phyloP scores from a whole-genome alignment of 73 alveolate genomes.

The Blepharisma stoltei region DNA sequence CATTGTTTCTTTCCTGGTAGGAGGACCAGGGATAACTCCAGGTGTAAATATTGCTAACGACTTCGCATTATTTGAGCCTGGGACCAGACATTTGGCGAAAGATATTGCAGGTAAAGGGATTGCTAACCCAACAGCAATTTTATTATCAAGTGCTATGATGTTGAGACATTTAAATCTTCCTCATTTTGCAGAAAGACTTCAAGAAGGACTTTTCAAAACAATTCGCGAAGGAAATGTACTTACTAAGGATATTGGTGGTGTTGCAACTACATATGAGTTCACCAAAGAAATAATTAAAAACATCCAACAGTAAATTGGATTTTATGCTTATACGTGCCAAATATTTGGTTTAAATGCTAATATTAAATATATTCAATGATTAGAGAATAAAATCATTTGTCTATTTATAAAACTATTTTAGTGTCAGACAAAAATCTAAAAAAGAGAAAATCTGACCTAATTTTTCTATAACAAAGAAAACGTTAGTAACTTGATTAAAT shows the following conservation, averaged over 20 bases:
- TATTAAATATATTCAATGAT: too few species aligned
- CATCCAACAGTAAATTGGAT: neutral
- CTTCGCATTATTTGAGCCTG: constrained; percentile 58
- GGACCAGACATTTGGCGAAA: constrained; percentile 64
- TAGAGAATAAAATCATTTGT: too few species aligned
- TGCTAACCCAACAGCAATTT: constrained; percentile 70
- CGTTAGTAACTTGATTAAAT: too few species aligned
- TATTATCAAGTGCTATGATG: constrained; percentile 59
- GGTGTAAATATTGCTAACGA: constrained; percentile 67
- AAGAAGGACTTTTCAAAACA: constrained; percentile 56
- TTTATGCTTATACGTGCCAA: too few species aligned
- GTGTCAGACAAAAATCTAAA: too few species aligned
- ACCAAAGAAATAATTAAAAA: constrained; percentile 57
- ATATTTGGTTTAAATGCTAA: too few species aligned
- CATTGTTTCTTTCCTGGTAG: constrained; percentile 60
- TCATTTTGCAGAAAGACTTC: constrained; percentile 62
- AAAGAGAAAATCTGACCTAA: too few species aligned
- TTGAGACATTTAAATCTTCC: constrained; percentile 66
- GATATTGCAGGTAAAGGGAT: constrained; percentile 52
- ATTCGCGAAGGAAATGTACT: constrained; percentile 49
- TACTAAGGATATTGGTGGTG: constrained; percentile 68
- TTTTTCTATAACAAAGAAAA: too few species aligned
- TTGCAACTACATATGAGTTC: constrained; percentile 51
- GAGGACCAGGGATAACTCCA: constrained; percentile 77
- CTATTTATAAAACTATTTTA: too few species aligned